phyloP scores from a whole-genome alignment of 1,284 basidiomycete species.

The Sutorius eximius region DNA sequence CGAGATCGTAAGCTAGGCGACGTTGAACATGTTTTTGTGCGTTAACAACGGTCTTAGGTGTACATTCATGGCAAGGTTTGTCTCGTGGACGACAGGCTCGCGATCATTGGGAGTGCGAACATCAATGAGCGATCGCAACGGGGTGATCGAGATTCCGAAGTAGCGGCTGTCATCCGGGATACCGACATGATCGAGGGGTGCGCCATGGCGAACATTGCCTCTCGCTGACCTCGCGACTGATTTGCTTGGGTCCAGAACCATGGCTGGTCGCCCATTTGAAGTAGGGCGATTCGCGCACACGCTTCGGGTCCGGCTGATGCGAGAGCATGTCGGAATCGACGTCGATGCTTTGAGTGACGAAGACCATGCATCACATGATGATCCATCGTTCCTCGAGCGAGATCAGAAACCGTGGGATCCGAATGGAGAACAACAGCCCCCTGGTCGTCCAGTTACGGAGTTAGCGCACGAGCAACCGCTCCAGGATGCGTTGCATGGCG shows the following conservation, averaged over 20 bases:
- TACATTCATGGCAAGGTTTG: slow-evolving; percentile 85
- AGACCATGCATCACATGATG: slow-evolving; percentile 60
- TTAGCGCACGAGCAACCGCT: slow-evolving; percentile 38
- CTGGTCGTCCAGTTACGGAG: slow-evolving; percentile 44
- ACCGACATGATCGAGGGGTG: slow-evolving; percentile 95
- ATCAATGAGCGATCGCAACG: slow-evolving; percentile 97
- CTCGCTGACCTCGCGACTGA: not conserved
- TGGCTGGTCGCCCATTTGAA: slow-evolving; percentile 94
- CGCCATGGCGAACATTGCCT: slow-evolving; percentile 22
- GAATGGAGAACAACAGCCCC: slow-evolving; percentile 66
- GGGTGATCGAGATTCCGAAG: slow-evolving; percentile 95
- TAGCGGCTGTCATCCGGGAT: slow-evolving; percentile 91
- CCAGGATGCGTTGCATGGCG: slow-evolving; percentile 40
- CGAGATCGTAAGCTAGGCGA: slow-evolving; percentile 64
- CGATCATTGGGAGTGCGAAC: slow-evolving; percentile 99
- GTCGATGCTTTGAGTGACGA: slow-evolving; percentile 88
- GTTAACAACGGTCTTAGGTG: slow-evolving; percentile 48
- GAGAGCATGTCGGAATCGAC: slow-evolving; percentile 94
- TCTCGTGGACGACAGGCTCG: slow-evolving; percentile 94
- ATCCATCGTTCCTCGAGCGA: slow-evolving; percentile 53
- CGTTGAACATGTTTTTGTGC: not conserved
- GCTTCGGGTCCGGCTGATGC: slow-evolving; percentile 91
- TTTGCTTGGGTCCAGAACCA: slow-evolving; percentile 53
- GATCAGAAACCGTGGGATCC: slow-evolving; percentile 78
- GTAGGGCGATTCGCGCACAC: slow-evolving; percentile 97